A percentile compares a stretch with the other conserved stretches of the same genome.
Conservation (phyloP, 768 basidiomycete species). For the Suillus bovinus region DNA sequence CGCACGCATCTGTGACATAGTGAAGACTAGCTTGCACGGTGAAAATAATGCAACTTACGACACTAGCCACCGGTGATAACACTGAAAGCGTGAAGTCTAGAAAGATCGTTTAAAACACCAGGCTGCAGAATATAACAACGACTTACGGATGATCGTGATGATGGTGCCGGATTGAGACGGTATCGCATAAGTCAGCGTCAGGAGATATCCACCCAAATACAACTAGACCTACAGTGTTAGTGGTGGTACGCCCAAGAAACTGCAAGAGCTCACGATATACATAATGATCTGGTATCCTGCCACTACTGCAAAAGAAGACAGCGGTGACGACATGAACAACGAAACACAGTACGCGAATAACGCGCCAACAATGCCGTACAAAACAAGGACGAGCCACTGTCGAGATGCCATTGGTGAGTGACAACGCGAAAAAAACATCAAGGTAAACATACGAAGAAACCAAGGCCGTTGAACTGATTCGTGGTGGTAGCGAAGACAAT, state of each 20-base stretch:
- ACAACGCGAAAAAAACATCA: background rate
- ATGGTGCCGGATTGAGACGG: constrained; percentile 51
- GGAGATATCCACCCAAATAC: constrained; percentile 66
- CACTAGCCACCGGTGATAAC: constrained; percentile 66
- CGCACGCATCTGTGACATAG: constrained; percentile 52
- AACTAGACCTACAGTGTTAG: constrained; percentile 40
- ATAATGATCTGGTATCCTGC: constrained; percentile 76
- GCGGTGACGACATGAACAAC: constrained; percentile 58
- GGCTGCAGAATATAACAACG: background rate
- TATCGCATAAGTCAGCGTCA: constrained; percentile 73
- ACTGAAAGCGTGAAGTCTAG: constrained; percentile 67
- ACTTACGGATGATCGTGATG: constrained; percentile 60
- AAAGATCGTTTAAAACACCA: background rate
- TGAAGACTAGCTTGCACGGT: background rate
- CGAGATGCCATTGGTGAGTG: constrained; percentile 4
- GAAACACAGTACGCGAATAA: constrained; percentile 71
- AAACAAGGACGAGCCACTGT: constrained; percentile 70
- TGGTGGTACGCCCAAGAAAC: background rate
- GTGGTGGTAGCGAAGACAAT: constrained; percentile 59
- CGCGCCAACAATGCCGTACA: constrained; percentile 69
- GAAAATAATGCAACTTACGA: constrained; percentile 43
- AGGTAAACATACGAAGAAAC: constrained; percentile 51
- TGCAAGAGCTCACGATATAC: constrained; percentile 54
- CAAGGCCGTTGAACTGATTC: constrained; percentile 68
- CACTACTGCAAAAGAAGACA: constrained; percentile 71